Evolutionary conservation across 495 filamentous ascomycete genomes (phyloP), one percentile per base, ranked within the genome.

Genomic region (Aspergillus sclerotiicarbonarius): DNA sequence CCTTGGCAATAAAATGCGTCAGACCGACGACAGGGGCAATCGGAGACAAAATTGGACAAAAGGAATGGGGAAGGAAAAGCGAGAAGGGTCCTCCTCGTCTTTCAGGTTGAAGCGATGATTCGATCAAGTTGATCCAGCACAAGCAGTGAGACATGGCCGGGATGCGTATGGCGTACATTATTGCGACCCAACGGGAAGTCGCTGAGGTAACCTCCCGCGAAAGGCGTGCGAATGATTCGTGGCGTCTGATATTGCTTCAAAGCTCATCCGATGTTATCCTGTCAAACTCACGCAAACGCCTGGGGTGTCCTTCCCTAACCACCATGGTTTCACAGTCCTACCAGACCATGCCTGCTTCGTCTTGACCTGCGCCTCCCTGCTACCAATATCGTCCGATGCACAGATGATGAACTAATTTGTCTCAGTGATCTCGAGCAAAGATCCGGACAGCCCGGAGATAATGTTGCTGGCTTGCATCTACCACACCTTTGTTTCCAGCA

Each of bases 171-270:
- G 25, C 31, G 47, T 50, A 50, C 47, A 32, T 50, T 13, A 50
- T 50, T 50, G 47, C 47, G 47, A 50, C 47, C 47, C 47, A 50
- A 50, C 47, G 47, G 31, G 47, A 32, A 18, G 16, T 50, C 47
- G 47, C 47, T 32, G 31, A 50, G 47, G 47, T 32, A 50, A 32
- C 47, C 31, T 50, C 47, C 47, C 47, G 47, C 15, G 25, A 15
- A 50, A 13, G 47, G 47, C 4, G 47, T 31, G 5, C 30, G 31
- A 50, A 12, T 32, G 47, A 50, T 50, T 50, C 47, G 47, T 50
- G 47, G 47, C 37, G 10, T 31, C 25, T 50, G 47, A 12, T 18
- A 32, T 16, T 50, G 18, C 47, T 31, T 15, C 25, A 31, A 15
- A 50, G 31, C 10, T 47, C 44, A 47, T 41, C 37, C 44, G 25